Evolutionary conservation across 2,329 filamentous ascomycete genomes (phyloP), one percentile per base, ranked within the genome.

Genomic region (Tympanopsis confertula): DNA sequence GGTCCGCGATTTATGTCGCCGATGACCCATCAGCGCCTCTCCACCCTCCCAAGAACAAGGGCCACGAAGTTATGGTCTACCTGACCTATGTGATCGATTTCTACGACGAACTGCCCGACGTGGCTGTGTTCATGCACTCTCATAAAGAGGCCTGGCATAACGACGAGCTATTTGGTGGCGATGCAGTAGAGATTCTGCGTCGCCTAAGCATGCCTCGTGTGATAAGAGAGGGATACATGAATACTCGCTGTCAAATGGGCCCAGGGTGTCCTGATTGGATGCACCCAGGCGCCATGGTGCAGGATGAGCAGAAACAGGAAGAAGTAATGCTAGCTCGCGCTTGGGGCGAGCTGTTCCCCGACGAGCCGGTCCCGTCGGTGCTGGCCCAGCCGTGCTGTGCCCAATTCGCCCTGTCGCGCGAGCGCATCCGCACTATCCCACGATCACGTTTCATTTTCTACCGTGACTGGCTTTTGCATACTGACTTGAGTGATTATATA

Each of bases 361-460:
- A 55, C 28, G 56, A 58, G 24, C 53, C 57, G 2, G 53, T 67
- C 12, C 65, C 37, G 10, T 3, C 19, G 13, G 65, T 74, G 0
- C 61, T 80, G 0, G 66, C 71, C 2, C 73, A 78, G 44, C 69
- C 75, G 3, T 80, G 75, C 50, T 80, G 76, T 48, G 72, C 71
- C 2, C 76, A 81, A 45, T 80, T 81, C 47, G 76, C 74, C 5
- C 54, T 80, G 3, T 72, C 68, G 5, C 56, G 66, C 3, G 71
- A 77, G 30, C 64, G 71, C 3, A 73, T 80, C 38, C 66, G 58
- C 7, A 57, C 64, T 1, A 65, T 70, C 22, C 70, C 71, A 1
- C 60, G 64, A 37, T 59, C 63, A 18, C 63, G 67, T 35, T 79
- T 71, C 48, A 56, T 72, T 15, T 69, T 64, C 47, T 71, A 74